Conservation (phyloP, 768 basidiomycete genomes). For the Boletus rufocinnamomeus region DNA sequence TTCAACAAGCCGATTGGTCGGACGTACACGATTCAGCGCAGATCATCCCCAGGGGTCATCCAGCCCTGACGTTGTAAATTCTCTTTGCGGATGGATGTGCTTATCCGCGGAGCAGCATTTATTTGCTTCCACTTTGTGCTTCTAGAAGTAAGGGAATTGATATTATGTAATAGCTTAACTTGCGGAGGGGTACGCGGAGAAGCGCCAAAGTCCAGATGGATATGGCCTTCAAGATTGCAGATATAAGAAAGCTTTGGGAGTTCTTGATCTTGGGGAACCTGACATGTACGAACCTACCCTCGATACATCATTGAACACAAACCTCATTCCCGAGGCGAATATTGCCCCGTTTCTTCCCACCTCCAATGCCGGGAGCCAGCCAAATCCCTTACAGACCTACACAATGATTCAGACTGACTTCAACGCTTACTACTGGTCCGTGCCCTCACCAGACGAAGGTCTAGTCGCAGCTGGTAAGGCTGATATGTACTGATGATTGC, state of each 20-base stretch:
- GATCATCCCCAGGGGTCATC: background rate
- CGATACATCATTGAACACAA: background rate
- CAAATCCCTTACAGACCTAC: background rate
- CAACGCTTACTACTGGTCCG: background rate
- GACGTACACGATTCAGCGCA: background rate
- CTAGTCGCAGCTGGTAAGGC: background rate
- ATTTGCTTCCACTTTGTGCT: background rate
- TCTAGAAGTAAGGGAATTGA: background rate
- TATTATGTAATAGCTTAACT: background rate
- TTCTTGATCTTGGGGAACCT: background rate
- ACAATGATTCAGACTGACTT: background rate
- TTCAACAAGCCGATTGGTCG: background rate
- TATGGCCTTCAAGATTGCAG: background rate
- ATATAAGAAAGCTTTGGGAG: background rate
- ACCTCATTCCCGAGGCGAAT: background rate
- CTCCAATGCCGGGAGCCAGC: background rate
- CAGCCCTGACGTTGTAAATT: background rate
- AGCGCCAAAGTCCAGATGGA: no score
- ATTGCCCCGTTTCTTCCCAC: no score
- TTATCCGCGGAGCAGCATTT: background rate
- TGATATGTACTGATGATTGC: background rate
- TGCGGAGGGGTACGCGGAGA: background rate
- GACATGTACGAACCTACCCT: constrained; percentile 7
- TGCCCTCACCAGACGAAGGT: background rate
- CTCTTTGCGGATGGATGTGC: background rate